Evolutionary conservation across 106 monocot species (phyloP).

Genomic region (Apostasia shenzhenica): DNA sequence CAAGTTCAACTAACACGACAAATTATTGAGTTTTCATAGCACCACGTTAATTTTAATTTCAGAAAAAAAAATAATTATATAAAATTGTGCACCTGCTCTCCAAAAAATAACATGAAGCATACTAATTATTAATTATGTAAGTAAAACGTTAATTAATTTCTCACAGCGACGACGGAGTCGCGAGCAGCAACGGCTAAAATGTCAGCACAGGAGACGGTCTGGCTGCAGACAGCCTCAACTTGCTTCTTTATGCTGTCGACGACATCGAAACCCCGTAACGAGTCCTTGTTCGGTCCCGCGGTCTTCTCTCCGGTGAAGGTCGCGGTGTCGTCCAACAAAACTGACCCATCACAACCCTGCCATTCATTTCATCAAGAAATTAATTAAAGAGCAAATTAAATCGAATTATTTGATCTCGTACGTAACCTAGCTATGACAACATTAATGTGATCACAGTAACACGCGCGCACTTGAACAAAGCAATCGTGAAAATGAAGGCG

Average conservation of each 20-base stretch:
- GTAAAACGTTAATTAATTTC: background rate
- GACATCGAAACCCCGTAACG: conserved; percentile 44
- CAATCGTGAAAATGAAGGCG: conserved; percentile 44
- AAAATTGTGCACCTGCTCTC: no score
- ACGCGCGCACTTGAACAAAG: conserved; percentile 6
- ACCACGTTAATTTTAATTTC: no score
- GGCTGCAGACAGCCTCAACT: conserved; percentile 31
- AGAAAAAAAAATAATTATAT: no score
- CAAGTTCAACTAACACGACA: no score
- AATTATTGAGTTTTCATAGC: no score
- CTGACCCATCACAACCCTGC: conserved; percentile 58
- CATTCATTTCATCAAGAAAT: background rate
- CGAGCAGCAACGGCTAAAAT: conserved; percentile 47
- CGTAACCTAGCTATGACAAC: background rate
- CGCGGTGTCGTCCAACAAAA: conserved; percentile 43
- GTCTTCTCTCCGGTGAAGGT: conserved; percentile 59
- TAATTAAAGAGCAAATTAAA: background rate
- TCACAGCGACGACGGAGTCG: conserved; percentile 38
- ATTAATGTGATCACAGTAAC: background rate
- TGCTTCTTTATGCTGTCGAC: conserved; percentile 47
- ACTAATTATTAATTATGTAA: no score
- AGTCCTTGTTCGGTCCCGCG: conserved; percentile 34
- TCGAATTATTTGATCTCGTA: background rate
- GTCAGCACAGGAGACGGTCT: conserved; percentile 47
- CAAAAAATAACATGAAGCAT: no score